A percentile compares a stretch with the other conserved stretches of the same genome.
These are phyloP conservation scores for Corymbia calophylla DNA, from an alignment of 441 rosid species.

Conservation along the genomic window DNA sequence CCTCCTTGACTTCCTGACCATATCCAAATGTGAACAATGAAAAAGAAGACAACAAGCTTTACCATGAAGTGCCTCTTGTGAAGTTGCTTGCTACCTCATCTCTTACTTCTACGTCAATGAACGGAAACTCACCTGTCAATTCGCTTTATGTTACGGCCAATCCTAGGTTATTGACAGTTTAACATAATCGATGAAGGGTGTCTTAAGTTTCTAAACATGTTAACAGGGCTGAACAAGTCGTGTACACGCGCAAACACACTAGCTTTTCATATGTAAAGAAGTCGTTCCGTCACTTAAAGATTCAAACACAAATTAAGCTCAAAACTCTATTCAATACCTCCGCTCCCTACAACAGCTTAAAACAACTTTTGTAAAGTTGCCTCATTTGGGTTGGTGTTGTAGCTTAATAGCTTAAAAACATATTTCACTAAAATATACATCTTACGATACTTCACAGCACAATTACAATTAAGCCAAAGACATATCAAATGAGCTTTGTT, in stretches of 20 bases:
- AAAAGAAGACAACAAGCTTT: background rate
- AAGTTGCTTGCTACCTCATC: background rate
- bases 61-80: background rate
- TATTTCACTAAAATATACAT: too few relatives aligned
- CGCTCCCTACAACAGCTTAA: background rate
- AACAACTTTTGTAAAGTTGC: background rate
- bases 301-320: background rate
- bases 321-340: background rate
- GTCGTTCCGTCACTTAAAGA: background rate
- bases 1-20: background rate
- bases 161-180: background rate
- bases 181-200: background rate
- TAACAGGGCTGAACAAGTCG: background rate
- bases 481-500: background rate
- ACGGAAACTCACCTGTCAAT: background rate
- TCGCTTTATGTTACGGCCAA: background rate
- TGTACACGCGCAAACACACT: accelerated
- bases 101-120: background rate
- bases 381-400: background rate
- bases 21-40: background rate
- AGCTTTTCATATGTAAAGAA: background rate
- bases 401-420: background rate
- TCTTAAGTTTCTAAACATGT: background rate
- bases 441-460: background rate
- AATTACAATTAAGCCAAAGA: background rate